Evolutionary conservation across 2,329 filamentous ascomycete genomes (phyloP).

Genomic region (Ophiostoma quercus): DNA sequence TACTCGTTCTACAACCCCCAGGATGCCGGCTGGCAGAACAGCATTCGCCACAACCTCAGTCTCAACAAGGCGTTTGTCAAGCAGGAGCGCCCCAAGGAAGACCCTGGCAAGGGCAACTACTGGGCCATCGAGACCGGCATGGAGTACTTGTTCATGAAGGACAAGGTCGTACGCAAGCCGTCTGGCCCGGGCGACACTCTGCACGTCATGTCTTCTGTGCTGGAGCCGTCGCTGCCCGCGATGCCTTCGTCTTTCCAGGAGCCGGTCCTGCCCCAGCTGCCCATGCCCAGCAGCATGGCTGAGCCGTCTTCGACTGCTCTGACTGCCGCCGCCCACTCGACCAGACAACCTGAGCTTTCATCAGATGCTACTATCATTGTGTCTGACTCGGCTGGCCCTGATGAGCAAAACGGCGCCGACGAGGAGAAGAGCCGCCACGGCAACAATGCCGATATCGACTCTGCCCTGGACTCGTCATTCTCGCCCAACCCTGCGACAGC

Average conservation of each 20-base stretch:
- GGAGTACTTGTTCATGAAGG: slow-evolving; percentile 83
- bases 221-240: slow-evolving; percentile 47
- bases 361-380: slow-evolving; percentile 73
- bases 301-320: slow-evolving; percentile 17
- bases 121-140: slow-evolving; percentile 90
- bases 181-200: slow-evolving; percentile 53
- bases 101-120: slow-evolving; percentile 95
- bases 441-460: slow-evolving; percentile 27
- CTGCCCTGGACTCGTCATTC: slow-evolving; percentile 49
- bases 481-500: slow-evolving; percentile 63
- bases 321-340: slow-evolving; percentile 22
- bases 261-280: slow-evolving; percentile 46
- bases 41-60: slow-evolving; percentile 95
- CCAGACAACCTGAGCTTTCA: slow-evolving; percentile 52
- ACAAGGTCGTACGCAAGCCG: slow-evolving; percentile 64
- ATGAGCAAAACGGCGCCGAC: slow-evolving; percentile 16
- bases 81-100: slow-evolving; percentile 91
- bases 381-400: slow-evolving; percentile 48
- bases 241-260: slow-evolving; percentile 37
- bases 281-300: slow-evolving; percentile 31
- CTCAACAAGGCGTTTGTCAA: slow-evolving; percentile 96
- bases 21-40: slow-evolving; percentile 96
- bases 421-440: slow-evolving; percentile 15
- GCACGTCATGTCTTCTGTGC: slow-evolving; percentile 50
- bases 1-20: slow-evolving; percentile 80